Base-by-base conservation (phyloP, 805 yeast species). In the Candida odintsovae region DNA sequence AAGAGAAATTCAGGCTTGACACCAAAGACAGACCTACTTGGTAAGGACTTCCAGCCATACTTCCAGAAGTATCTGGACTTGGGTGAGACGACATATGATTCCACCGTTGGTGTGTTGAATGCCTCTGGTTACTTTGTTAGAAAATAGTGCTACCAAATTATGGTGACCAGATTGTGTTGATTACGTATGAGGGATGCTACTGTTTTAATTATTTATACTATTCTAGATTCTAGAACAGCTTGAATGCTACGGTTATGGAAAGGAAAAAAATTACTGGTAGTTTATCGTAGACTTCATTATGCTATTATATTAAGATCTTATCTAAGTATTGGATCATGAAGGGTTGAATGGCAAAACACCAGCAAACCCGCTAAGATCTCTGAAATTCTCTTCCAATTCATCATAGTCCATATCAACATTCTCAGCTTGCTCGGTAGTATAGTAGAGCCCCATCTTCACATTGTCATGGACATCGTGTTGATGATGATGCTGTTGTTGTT, bases 71-170 rank as follows among this genome's bases (percentile, higher is more conserved):
- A 90, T 62, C 73, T 94, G 51, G 85, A 80, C 44, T 61, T 83
- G 25, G 99, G 99, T n/a, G 99, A 94, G 59, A 80, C 81, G 64
- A 68, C 85, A 3, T 81, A 83, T 53, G 96, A 90, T 59, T 76
- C 78, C 46, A 70, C 84, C 19, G 83, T 85, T 11, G 83, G 86
- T 4, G 71, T 79, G 53, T 76, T 89, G 71, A 78, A 82, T 38
- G 72, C 83, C 7, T 86, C 96, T 1, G 75, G 78, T 18, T 88
- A 83, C 66, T 94, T 90, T 64, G 79, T 68, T 42, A 76, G 89
- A 56, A 78, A 71, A 53, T 80, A 53, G 50, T 35, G 28, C 28
- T 25, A 9, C 28, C 28, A 25, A 25, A 8, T n/a, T n/a, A n/a
- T n/a, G n/a, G n/a, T 13, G 16, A 11, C n/a, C 19, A 31, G 3